These are phyloP conservation scores for Annulohypoxylon nitens DNA, from an alignment of 495 filamentous ascomycete species.

Conservation along the genomic window DNA sequence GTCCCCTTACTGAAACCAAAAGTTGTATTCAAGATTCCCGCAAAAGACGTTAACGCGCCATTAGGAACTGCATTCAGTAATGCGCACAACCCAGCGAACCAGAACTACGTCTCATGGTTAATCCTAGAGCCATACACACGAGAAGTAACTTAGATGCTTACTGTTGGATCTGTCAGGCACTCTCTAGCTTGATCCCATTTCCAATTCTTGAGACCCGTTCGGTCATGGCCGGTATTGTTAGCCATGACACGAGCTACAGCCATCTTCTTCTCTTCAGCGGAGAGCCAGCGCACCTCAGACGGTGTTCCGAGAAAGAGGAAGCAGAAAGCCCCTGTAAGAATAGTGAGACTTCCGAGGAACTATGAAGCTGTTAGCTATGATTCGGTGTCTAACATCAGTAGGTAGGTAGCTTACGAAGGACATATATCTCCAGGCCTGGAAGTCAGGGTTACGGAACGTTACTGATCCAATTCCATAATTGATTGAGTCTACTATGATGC, in stretches of 20 bases:
- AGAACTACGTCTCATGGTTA: constrained; percentile 44
- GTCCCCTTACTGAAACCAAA: constrained; percentile 57
- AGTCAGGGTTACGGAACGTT: constrained; percentile 35
- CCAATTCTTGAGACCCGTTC: constrained; percentile 42
- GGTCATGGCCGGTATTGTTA: constrained; percentile 49
- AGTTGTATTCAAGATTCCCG: constrained; percentile 56
- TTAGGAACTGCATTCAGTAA: constrained; percentile 62
- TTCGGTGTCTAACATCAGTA: background rate
- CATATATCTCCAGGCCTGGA: constrained; percentile 45
- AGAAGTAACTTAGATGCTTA: constrained; percentile 11
- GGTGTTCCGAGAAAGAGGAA: constrained; percentile 52
- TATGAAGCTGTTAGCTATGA: constrained; percentile 34
- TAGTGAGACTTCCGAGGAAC: constrained; percentile 51
- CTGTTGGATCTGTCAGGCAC: constrained; percentile 45
- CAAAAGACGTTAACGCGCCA: constrained; percentile 63
- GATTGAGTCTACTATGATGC: constrained; percentile 44
- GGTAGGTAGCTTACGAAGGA: constrained; percentile 28
- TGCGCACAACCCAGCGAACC: constrained; percentile 57
- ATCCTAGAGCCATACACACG: background rate
- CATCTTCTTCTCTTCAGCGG: constrained; percentile 51
- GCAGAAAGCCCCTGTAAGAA: constrained; percentile 40
- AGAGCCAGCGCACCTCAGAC: constrained; percentile 51
- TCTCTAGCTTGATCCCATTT: constrained; percentile 51
- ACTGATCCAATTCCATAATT: constrained; percentile 50
- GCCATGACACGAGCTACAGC: constrained; percentile 46